These are phyloP conservation scores for Hygrophila difformis DNA, from an alignment of 257 asterid genomes.

Conservation along the genomic window DNA sequence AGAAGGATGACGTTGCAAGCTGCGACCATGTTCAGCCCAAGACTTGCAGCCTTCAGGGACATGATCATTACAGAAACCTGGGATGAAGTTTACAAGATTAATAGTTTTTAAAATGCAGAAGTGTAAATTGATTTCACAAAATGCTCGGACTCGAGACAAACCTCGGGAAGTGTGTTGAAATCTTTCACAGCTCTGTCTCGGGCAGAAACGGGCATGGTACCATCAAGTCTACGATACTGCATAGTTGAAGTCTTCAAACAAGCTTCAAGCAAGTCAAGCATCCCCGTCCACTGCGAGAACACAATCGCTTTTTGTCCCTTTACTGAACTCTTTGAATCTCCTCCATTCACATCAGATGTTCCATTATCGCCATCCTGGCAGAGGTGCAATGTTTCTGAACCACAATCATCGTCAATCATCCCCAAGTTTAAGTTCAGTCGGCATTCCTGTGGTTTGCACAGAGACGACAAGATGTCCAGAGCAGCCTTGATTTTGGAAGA, in stretches of 20 bases:
- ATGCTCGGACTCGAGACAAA: conserved; percentile 22
- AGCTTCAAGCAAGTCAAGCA: conserved; percentile 91
- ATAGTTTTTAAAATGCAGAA: conserved; percentile 5
- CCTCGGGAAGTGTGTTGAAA: conserved; percentile 86
- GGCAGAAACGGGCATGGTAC: conserved; percentile 85
- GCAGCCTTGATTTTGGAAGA: conserved; percentile 92
- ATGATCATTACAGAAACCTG: conserved; percentile 90
- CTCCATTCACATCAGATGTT: conserved; percentile 15
- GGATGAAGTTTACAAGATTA: conserved; percentile 12
- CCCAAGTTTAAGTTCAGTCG: conserved; percentile 17
- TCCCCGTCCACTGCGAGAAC: conserved; percentile 99
- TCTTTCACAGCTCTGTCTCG: conserved; percentile 95
- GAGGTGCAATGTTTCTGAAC: conserved; percentile 21
- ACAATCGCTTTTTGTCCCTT: conserved; percentile 87
- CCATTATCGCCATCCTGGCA: conserved; percentile 17
- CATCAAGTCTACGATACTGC: conserved; percentile 91
- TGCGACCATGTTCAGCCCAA: conserved; percentile 96
- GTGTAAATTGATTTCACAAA: conserved; percentile 5
- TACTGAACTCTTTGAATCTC: conserved; percentile 17
- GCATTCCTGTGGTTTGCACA: conserved; percentile 34
- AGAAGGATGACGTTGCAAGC: conserved; percentile 88
- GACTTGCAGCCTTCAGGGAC: conserved; percentile 98
- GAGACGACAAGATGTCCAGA: conserved; percentile 53
- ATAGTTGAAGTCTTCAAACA: conserved; percentile 53
- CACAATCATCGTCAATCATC: conserved; percentile 16